Evolutionary conservation across 345 rosid genomes (phyloP).

Genomic region (Citrus reticulata): DNA sequence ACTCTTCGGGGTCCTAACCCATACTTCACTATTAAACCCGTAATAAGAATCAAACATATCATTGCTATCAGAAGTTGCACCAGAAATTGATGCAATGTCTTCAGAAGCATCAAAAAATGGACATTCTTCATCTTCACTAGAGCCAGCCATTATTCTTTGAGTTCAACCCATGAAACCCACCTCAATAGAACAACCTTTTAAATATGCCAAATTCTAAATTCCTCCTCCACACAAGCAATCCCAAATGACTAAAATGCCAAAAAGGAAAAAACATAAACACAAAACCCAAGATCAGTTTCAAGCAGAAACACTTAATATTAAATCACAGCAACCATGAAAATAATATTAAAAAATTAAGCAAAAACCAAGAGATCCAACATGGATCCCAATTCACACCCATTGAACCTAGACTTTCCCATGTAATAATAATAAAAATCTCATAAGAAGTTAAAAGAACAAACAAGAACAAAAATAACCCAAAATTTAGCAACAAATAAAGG

Average conservation of each 20-base stretch:
- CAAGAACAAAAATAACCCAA: not conserved
- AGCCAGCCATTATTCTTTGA: constrained; percentile 53
- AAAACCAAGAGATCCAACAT: constrained; percentile 71
- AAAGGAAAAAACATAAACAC: constrained; percentile 28
- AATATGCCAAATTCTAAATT: constrained; percentile 38
- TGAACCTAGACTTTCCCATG: constrained; percentile 51
- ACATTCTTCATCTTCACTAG: constrained; percentile 51
- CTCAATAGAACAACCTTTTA: constrained; percentile 37
- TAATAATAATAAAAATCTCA: constrained; percentile 18
- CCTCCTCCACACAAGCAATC: constrained; percentile 54
- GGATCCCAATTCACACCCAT: constrained; percentile 77
- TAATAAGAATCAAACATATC: constrained; percentile 25
- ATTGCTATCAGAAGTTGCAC: constrained; percentile 21
- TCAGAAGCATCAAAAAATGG: constrained; percentile 74
- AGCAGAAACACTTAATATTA: constrained; percentile 23
- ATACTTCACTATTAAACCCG: constrained; percentile 35
- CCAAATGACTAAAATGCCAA: constrained; percentile 24
- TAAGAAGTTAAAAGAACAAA: not conserved
- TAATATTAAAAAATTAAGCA: constrained; percentile 19
- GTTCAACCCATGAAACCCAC: constrained; percentile 73
- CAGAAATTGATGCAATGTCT: constrained; percentile 43
- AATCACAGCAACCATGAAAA: constrained; percentile 14
- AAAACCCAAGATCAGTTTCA: constrained; percentile 47
- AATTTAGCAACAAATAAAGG: constrained; percentile 32
- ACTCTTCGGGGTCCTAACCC: constrained; percentile 62